These are phyloP conservation scores for Parachaetomium inaequale DNA, from an alignment of 495 filamentous ascomycete species.

Conservation along the genomic window DNA sequence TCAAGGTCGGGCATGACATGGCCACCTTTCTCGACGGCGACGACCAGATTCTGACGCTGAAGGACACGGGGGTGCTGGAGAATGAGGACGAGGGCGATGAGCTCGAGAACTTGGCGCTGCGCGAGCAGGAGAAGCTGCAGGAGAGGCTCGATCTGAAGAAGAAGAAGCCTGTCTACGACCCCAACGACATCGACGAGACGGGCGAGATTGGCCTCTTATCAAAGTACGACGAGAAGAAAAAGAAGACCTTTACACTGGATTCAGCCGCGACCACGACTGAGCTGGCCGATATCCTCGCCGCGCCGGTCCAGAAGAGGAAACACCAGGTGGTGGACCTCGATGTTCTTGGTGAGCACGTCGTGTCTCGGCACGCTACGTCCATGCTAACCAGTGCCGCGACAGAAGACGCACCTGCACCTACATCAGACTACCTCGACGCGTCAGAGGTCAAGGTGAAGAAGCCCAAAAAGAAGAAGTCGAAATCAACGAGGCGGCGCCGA, in stretches of 20 bases:
- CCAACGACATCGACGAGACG: slow-evolving; percentile 65
- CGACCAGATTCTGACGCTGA: slow-evolving; percentile 84
- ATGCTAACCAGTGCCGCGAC: slow-evolving; percentile 41
- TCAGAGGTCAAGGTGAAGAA: slow-evolving; percentile 87
- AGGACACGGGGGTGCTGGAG: slow-evolving; percentile 80
- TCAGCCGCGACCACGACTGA: slow-evolving; percentile 66
- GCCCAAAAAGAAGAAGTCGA: slow-evolving; percentile 87
- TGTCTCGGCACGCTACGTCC: neutral
- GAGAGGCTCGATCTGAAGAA: slow-evolving; percentile 85
- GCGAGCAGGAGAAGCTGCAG: slow-evolving; percentile 70
- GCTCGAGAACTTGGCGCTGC: slow-evolving; percentile 75
- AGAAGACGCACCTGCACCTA: slow-evolving; percentile 51
- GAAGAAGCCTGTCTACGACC: slow-evolving; percentile 86
- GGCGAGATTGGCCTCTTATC: slow-evolving; percentile 64
- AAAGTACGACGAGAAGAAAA: slow-evolving; percentile 95
- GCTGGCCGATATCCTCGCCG: slow-evolving; percentile 54
- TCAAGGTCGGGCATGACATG: slow-evolving; percentile 86
- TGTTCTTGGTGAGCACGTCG: slow-evolving; percentile 47
- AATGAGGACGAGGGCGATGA: slow-evolving; percentile 91
- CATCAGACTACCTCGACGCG: slow-evolving; percentile 83
- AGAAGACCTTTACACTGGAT: slow-evolving; percentile 82
- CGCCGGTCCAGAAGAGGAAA: slow-evolving; percentile 57
- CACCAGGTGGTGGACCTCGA: slow-evolving; percentile 73
- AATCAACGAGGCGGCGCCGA: slow-evolving; percentile 64
- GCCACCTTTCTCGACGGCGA: slow-evolving; percentile 71